phyloP scores from a whole-genome alignment of 805 yeast species.

The Candida nemodendra region DNA sequence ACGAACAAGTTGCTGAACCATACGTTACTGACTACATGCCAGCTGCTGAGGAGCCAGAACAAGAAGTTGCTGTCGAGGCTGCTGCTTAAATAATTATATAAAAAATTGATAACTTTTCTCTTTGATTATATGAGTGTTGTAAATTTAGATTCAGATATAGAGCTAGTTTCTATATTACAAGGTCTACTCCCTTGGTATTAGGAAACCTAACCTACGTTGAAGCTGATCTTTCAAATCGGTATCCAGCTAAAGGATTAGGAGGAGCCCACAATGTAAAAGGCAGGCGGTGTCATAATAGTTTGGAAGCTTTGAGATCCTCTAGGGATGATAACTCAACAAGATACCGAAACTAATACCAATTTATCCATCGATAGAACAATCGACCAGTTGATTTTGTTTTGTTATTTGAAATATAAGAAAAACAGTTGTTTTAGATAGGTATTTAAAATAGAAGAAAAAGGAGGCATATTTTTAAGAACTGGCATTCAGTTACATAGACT shows the following conservation, averaged over 20 bases:
- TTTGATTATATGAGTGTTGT: not conserved
- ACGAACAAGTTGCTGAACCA: conserved; percentile 76
- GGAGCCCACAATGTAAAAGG: too few species aligned
- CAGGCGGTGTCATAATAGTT: too few species aligned
- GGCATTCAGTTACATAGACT: too few species aligned
- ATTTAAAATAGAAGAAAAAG: too few species aligned
- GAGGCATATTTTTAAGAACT: too few species aligned
- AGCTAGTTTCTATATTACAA: too few species aligned
- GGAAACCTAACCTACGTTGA: too few species aligned
- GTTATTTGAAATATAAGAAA: not conserved
- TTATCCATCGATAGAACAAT: not conserved
- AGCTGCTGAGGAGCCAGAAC: conserved; percentile 35
- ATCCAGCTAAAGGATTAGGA: too few species aligned
- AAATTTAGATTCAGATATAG: too few species aligned
- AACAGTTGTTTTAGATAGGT: conserved; percentile 3
- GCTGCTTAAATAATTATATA: conserved; percentile 18
- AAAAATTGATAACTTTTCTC: not conserved
- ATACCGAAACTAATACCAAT: not conserved
- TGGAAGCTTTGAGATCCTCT: too few species aligned
- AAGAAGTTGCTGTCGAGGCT: conserved; percentile 38
- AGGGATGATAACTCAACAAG: conserved; percentile 2
- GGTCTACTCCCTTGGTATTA: too few species aligned
- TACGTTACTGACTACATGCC: conserved; percentile 73
- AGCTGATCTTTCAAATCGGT: too few species aligned
- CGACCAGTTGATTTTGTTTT: not conserved